Evolutionary conservation across 2,329 filamentous ascomycete genomes (phyloP).

Genomic region (Fusarium circinatum): DNA sequence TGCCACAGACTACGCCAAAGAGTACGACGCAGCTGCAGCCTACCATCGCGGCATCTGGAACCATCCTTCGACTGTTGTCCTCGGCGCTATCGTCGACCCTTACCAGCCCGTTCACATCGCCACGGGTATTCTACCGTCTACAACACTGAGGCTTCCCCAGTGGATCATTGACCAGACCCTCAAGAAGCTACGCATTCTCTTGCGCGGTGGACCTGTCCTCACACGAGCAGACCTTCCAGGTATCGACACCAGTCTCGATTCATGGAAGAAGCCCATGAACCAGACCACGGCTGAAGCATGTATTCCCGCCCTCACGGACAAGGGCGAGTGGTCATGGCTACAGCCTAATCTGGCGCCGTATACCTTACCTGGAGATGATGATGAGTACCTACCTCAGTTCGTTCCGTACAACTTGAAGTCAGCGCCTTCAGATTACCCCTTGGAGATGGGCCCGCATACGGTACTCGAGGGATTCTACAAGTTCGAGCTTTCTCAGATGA

Average conservation of each 20-base stretch:
- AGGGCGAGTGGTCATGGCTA: not conserved
- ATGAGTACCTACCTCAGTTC: not conserved
- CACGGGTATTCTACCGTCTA: not conserved
- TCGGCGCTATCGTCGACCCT: not conserved
- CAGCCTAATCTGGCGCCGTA: not conserved
- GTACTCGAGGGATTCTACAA: not conserved
- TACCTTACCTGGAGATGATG: not conserved
- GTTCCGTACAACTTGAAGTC: not conserved
- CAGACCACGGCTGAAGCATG: not conserved
- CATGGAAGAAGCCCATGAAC: not conserved
- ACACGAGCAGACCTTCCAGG: not conserved
- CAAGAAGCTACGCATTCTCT: not conserved
- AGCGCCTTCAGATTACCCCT: not conserved
- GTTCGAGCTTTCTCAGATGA: not conserved
- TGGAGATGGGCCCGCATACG: not conserved
- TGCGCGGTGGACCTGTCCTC: not conserved
- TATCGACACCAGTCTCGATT: not conserved
- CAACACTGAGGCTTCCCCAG: not conserved
- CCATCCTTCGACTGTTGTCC: not conserved
- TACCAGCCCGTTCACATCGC: not conserved
- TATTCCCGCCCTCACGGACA: rapidly evolving
- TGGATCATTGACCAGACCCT: not conserved
- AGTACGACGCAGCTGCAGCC: not conserved
- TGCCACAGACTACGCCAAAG: not conserved
- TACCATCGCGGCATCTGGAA: not conserved